Base-by-base conservation (phyloP, 768 basidiomycete genomes). In the Pisolithus microcarpus region DNA sequence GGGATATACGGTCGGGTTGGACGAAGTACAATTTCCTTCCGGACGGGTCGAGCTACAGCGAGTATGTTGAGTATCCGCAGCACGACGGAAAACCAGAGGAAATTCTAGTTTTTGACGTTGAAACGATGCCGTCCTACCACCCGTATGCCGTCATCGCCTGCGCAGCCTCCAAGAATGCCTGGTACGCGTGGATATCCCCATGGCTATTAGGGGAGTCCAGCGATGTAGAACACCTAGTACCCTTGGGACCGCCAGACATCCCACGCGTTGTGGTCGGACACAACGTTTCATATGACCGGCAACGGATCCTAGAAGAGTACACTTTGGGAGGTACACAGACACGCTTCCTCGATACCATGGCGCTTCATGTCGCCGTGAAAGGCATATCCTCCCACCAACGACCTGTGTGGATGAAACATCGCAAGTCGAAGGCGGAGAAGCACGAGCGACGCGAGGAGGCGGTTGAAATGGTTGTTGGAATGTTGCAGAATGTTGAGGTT, bases 181-280 rank as follows among this genome's bases (percentile, higher is more conserved):
- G 96, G 95, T 99, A 98, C 62, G 80, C 81, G 3, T 99, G 96
- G 94, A 81, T 96, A 54, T 93, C 90, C 0, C 96, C 96, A 0
- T 95, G 92, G 92, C 68, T 96, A 9, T 75, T 93, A 4, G 79
- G 78, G 13, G 74, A 79, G 57, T 73, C 83, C 46, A 71, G 80
- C 18, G 71, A 80, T 40, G 63, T 67, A 0, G 67, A 71, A 31
- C 90, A 94, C 28, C 73, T 95, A 48, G 81, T 94, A 46, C 84
- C 91, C 0, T 53, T 94, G 2, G 88, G 90, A 1, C 69, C 76
- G 48, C 66, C 79, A 9, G 53, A 63, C 10, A 56, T 65, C 0
- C 73, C 84, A 1, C 78, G 83, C 13, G 63, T 97, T 28, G 72
- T 97, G 23, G 83, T 97, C 28, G 95, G 96, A 3, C 96, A 99